Evolutionary conservation across 2,329 filamentous ascomycete genomes (phyloP), one percentile per base, ranked within the genome.

Genomic region (Aurifilum marmelostoma): DNA sequence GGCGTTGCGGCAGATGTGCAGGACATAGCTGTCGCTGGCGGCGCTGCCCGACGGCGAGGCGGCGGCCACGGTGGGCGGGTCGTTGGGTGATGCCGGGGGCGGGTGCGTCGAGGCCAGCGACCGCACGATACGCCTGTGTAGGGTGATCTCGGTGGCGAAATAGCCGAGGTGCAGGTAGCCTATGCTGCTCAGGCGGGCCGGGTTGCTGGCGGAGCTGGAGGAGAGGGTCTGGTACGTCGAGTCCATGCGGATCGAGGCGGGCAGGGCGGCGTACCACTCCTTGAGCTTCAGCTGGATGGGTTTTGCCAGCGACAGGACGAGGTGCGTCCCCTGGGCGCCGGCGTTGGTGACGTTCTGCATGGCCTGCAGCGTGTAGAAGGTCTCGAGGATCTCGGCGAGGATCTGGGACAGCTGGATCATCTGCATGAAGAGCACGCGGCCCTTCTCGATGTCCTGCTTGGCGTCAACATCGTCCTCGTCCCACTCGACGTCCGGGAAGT

Each of bases 131-230:
- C 92, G 92, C 12, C 94, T 89, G 78, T 97, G 94, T 29, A 97
- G 90, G 0, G 92, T 96, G 76, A 97, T 97, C 80, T 97, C 94
- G 3, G 93, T 93, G 1, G 94, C 94, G 76, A 97, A 97, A 80
- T 97, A 97, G 66, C 91, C 93, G 64, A 97, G 87, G 78, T 97
- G 94, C 14, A 97, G 86, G 75, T 94, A 95, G 21, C 92, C 92
- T 65, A 88, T 88, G 75, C 87, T 89, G 27, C 86, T 88, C 16
- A 89, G 80, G 27, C 84, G 83, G 69, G 75, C 83, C 69, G 77
- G 78, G 68, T 75, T 78, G 68, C 75, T 78, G 70, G 34, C 34
- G 34, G 76, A 76, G 72, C 77, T 79, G 75, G 75, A 80, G 12
- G 69, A 62, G 24, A 67, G 69, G 71, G 76, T 77, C 54, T 80